These are phyloP conservation scores for Pseudocercospora vitis DNA, from an alignment of 2,329 filamentous ascomycete genomes.

Conservation along the genomic window DNA sequence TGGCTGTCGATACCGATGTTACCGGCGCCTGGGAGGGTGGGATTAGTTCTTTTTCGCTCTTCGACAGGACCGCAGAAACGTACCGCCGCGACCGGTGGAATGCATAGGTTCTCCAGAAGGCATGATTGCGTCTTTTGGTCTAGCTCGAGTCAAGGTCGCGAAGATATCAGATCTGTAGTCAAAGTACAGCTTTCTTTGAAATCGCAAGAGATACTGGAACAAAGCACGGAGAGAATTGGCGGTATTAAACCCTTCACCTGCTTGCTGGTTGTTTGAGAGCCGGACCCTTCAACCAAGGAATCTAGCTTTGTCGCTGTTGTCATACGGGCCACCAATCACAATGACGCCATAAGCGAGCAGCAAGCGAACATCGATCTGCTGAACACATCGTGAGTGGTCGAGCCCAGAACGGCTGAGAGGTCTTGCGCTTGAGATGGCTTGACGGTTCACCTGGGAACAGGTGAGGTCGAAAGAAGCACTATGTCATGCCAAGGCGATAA, in stretches of 20 bases:
- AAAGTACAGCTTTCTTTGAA: too few relatives aligned
- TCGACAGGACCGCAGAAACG: too few relatives aligned
- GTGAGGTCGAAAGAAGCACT: conserved; percentile 12
- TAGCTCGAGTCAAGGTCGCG: too few relatives aligned
- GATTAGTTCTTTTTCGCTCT: too few relatives aligned
- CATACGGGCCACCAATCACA: background rate
- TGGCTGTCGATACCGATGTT: conserved; percentile 57
- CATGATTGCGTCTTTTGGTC: conserved; percentile 3
- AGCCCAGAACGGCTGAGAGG: too few relatives aligned
- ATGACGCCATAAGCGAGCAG: conserved; percentile 8
- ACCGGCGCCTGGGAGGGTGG: conserved; percentile 53
- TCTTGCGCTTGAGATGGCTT: too few relatives aligned
- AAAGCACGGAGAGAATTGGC: background rate
- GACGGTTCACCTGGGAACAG: background rate
- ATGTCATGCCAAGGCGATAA: conserved; percentile 20
- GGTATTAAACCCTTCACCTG: background rate
- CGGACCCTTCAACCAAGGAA: conserved; percentile 1
- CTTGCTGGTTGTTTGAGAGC: background rate
- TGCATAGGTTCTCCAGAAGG: conserved; percentile 32
- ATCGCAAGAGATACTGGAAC: background rate
- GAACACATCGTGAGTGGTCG: conserved; percentile 1
- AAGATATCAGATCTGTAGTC: too few relatives aligned
- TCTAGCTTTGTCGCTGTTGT: background rate
- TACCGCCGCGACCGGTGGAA: conserved; percentile 61
- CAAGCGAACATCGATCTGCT: too few relatives aligned